Evolutionary conservation across 805 yeast species (phyloP).

Genomic region (Candida krabiensis): DNA sequence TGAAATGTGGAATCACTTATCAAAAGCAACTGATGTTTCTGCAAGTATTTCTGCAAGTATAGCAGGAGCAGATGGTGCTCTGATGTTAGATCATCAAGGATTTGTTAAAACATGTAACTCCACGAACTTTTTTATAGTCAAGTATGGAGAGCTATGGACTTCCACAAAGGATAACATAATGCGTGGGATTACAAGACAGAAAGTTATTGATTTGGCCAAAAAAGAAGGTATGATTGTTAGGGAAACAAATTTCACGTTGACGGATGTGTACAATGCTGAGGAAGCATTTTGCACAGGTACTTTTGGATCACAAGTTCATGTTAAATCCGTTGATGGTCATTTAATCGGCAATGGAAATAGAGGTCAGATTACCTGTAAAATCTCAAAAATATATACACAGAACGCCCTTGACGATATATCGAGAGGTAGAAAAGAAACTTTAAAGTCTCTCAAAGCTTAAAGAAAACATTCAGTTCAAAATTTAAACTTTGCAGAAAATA

Average conservation of each 20-base stretch:
- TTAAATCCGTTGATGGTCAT: constrained; percentile 9
- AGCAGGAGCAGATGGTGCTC: constrained; percentile 14
- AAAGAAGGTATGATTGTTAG: constrained; percentile 6
- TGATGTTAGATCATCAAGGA: constrained; percentile 13
- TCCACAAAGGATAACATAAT: constrained; percentile 11
- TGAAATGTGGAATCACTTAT: constrained; percentile 16
- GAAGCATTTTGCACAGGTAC: constrained; percentile 14
- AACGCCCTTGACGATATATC: constrained; percentile 1
- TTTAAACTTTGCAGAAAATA: too few relatives aligned
- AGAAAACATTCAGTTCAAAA: too few relatives aligned
- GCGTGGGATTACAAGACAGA: constrained; percentile 13
- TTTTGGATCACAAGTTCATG: constrained; percentile 8
- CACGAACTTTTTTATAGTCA: constrained; percentile 12
- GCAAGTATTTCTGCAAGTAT: constrained; percentile 12
- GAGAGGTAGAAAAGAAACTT: constrained; percentile 3
- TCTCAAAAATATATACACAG: constrained; percentile 4
- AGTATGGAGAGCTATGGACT: constrained; percentile 13
- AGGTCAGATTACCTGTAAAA: constrained; percentile 5
- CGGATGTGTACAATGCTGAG: constrained; percentile 14
- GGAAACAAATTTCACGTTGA: constrained; percentile 9
- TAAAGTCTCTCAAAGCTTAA: background rate
- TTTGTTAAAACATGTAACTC: constrained; percentile 14
- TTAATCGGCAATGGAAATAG: constrained; percentile 6
- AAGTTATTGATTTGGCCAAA: constrained; percentile 10
- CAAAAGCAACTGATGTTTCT: constrained; percentile 13